phyloP scores from a whole-genome alignment of 2,329 filamentous ascomycete genomes.

The Aspergillus aculeatinus region DNA sequence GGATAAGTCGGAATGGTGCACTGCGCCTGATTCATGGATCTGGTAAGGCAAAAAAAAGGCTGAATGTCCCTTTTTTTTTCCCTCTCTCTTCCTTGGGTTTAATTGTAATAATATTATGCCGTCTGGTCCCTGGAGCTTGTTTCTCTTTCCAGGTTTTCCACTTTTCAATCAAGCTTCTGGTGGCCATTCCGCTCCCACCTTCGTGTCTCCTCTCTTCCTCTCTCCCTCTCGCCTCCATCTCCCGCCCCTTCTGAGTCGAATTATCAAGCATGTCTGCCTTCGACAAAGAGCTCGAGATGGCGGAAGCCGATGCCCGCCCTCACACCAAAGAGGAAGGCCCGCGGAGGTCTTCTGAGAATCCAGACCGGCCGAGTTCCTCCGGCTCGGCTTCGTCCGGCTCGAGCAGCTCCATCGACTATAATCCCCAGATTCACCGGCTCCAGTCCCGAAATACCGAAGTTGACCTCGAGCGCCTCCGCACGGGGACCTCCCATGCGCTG shows the following conservation, averaged over 20 bases:
- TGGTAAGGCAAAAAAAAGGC: not conserved
- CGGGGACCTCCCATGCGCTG: conserved; percentile 24
- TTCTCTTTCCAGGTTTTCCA: no score
- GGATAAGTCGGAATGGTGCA: conserved; percentile 5
- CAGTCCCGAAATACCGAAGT: conserved; percentile 33
- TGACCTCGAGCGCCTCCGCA: conserved; percentile 30
- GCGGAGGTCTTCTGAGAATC: not conserved
- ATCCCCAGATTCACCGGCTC: conserved; percentile 26
- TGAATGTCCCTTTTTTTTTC: not conserved
- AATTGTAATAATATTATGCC: not conserved
- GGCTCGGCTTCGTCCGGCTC: conserved; percentile 19
- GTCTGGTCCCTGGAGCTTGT: not conserved
- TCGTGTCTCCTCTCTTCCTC: not conserved
- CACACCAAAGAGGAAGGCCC: not conserved
- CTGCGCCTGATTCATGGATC: not conserved
- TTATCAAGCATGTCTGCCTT: not conserved
- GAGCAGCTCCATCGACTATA: conserved; percentile 29
- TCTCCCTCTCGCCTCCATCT: not conserved
- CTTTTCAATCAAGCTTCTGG: not conserved
- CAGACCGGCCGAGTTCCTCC: conserved; percentile 3
- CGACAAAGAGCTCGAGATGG: conserved; percentile 6
- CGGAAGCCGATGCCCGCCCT: conserved; percentile 1
- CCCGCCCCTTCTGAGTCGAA: not conserved
- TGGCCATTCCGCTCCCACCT: not conserved
- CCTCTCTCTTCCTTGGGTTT: not conserved